phyloP scores from a whole-genome alignment of 768 basidiomycete species.

The Leccinellum rugosiceps region DNA sequence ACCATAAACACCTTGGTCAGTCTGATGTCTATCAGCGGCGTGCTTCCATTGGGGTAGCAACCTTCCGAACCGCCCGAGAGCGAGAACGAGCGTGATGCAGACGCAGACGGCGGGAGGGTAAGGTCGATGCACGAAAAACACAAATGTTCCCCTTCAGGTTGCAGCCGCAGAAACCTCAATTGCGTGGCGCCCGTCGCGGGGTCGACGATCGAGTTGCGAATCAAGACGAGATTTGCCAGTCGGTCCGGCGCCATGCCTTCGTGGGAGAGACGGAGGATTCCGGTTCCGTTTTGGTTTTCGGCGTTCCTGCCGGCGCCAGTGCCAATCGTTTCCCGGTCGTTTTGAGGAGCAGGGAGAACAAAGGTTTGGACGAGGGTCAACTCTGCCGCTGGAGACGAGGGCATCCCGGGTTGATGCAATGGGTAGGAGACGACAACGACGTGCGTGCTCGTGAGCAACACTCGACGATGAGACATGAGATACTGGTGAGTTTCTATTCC shows the following conservation, averaged over 20 bases:
- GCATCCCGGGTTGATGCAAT: too few relatives aligned
- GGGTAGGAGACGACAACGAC: background rate
- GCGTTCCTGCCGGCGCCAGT: background rate
- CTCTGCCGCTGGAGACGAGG: background rate
- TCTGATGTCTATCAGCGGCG: background rate
- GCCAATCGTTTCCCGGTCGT: background rate
- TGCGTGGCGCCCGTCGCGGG: background rate
- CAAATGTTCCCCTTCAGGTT: background rate
- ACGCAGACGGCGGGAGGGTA: background rate
- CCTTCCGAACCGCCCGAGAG: background rate
- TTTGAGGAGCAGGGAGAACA: background rate
- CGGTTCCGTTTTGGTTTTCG: background rate
- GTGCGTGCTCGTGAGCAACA: constrained; percentile 6
- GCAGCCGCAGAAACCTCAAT: constrained; percentile 1
- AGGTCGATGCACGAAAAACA: constrained; percentile 2
- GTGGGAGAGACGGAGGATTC: constrained; percentile 5
- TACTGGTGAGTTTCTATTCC: background rate
- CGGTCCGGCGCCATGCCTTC: background rate
- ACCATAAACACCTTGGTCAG: constrained; percentile 1
- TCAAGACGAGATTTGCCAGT: background rate
- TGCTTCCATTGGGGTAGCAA: background rate
- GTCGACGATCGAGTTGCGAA: constrained; percentile 3
- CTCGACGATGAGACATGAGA: background rate
- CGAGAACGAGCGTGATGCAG: background rate
- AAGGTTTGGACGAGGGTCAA: constrained; percentile 5